Base-by-base conservation (phyloP, 2,329 filamentous ascomycete genomes). In the Fusarium abutilonis region DNA sequence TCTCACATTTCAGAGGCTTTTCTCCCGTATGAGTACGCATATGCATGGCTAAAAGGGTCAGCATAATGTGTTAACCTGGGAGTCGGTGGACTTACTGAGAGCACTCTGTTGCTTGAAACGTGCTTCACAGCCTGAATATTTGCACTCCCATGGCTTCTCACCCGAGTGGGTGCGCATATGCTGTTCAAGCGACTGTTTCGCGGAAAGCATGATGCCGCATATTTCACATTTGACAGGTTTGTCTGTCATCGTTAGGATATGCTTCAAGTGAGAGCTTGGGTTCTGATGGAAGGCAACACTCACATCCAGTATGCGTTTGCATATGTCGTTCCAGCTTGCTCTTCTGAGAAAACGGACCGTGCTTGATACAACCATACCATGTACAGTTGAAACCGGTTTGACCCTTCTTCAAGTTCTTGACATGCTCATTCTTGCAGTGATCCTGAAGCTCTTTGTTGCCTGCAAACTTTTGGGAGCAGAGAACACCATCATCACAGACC, bases 51-150 rank as follows among this genome's bases (percentile, higher is more conserved):
- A 43, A 35, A 43, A 19, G 8, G 8, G 56, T 75, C 35, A 73
- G 63, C 29, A 42, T 21, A 19, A 4, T 26, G 32, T 64, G 13
- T 34, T 42, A 39, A 32, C 13, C 9, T 10, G 32, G n/a, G 4
- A 9, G 42, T 45, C 5, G 1, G 11, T 2, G 4, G 29, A 77
- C 82, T 68, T 81, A 88, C 86, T 89, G 19, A 88, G 76, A 19
- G 87, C 87, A 61, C 86, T 89, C 63, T 89, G 87, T 60, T 89
- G 87, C 48, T 88, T 86, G 68, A 90, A 90, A 0, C 79, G 77
- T 69, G 86, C 86, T 19, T 72, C 75, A 63, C 86, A 89, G 32
- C 79, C 79, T 4, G 72, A 68, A 23, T 71, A 72, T 9, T 75
- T 71, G 70, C 88, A 91, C 36, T 80, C 75, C 74, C 86, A 88